Conservation (phyloP, 305 asterid genomes). For the Fraxinus dipetala region DNA sequence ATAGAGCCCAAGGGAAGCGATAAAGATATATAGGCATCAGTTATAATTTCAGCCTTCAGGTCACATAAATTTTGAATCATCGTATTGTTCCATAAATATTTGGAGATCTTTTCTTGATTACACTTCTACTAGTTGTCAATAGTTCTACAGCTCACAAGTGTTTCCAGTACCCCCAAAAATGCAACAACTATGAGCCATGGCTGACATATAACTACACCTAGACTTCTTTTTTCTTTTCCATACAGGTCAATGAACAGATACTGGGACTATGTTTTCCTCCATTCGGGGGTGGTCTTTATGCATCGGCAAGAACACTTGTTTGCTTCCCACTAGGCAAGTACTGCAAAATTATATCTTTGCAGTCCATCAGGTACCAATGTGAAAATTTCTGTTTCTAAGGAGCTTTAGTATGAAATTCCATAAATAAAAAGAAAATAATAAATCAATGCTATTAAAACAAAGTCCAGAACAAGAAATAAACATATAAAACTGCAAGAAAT, state of each 20-base stretch:
- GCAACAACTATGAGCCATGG: background rate
- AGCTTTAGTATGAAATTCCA: conserved; percentile 1
- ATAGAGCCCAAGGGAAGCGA: conserved; percentile 12
- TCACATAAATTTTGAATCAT: background rate
- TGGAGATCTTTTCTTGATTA: background rate
- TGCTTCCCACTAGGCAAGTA: background rate
- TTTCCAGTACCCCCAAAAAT: background rate
- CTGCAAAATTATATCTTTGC: background rate
- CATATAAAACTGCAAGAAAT: conserved; percentile 12
- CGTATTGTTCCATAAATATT: background rate
- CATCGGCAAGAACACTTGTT: background rate
- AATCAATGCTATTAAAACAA: conserved; percentile 4
- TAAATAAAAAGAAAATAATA: conserved; percentile 1
- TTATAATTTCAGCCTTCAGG: conserved; percentile 3
- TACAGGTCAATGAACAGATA: background rate
- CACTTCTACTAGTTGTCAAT: background rate
- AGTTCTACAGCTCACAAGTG: background rate
- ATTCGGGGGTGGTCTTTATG: background rate
- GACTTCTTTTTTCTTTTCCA: background rate
- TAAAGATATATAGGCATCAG: conserved; percentile 10
- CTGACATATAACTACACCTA: background rate
- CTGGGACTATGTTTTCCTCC: background rate
- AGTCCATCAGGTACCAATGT: background rate
- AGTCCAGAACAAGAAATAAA: background rate
- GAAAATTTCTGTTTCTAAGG: background rate